Conservation (phyloP, 2,329 filamentous ascomycete genomes). For the Pseudogymnoascus sp. region DNA sequence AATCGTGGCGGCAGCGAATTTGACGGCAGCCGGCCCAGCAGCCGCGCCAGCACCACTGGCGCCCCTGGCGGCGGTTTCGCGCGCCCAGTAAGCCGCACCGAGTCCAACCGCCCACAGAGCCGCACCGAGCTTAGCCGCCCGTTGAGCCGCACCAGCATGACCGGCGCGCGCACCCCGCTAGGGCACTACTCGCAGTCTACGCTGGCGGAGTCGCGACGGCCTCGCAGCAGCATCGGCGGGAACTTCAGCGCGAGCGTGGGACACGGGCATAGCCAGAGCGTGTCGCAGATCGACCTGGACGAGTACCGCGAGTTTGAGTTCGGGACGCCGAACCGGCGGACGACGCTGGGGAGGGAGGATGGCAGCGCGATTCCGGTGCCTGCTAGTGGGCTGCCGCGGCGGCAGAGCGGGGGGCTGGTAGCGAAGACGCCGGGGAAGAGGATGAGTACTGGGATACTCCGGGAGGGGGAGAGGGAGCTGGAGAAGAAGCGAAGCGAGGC, state of each 20-base stretch:
- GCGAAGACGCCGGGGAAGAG: slow-evolving; percentile 19
- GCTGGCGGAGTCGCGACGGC: slow-evolving; percentile 23
- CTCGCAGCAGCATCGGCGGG: slow-evolving; percentile 26
- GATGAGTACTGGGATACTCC: slow-evolving; percentile 21
- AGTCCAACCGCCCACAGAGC: slow-evolving; percentile 16
- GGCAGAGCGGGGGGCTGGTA: slow-evolving; percentile 39
- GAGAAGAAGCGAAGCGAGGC: slow-evolving; percentile 12
- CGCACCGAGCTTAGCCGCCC: slow-evolving; percentile 25
- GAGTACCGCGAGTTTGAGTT: slow-evolving; percentile 24
- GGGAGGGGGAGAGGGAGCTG: slow-evolving; percentile 15
- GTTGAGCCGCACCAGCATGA: slow-evolving; percentile 24
- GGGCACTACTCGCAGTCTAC: slow-evolving; percentile 27
- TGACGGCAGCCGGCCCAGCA: slow-evolving; percentile 16
- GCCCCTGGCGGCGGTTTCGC: slow-evolving; percentile 15
- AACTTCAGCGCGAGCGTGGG: slow-evolving; percentile 22
- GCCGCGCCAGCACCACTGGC: slow-evolving; percentile 22
- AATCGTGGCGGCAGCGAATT: slow-evolving; percentile 34
- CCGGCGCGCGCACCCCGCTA: slow-evolving; percentile 26
- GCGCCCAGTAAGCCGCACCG: slow-evolving; percentile 10
- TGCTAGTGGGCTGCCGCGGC: slow-evolving; percentile 36
- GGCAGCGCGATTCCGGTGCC: slow-evolving; percentile 42
- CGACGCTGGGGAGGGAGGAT: slow-evolving; percentile 33
- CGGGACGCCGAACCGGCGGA: slow-evolving; percentile 37
- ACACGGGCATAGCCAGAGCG: slow-evolving; percentile 28
- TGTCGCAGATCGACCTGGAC: slow-evolving; percentile 25